These are phyloP conservation scores for Oryza nivara DNA, from an alignment of 176 grass and related monocot genomes.

Conservation along the genomic window DNA sequence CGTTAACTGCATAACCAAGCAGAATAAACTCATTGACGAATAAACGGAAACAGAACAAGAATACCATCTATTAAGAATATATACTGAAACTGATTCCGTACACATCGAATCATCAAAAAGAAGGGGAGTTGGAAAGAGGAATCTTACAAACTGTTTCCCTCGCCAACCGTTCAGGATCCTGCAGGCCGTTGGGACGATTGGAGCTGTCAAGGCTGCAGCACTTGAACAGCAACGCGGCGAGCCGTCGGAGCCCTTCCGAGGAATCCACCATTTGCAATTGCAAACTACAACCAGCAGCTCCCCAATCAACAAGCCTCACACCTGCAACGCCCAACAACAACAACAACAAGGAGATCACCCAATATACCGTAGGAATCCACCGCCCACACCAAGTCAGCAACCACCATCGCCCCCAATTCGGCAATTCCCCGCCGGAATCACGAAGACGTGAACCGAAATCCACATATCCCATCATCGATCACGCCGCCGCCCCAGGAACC, in stretches of 20 bases:
- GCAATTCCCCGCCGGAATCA: neutral
- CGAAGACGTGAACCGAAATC: neutral
- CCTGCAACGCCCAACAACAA: slow-evolving; percentile 34
- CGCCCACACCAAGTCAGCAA: neutral
- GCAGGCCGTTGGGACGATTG: slow-evolving; percentile 60
- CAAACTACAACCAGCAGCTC: slow-evolving; percentile 14
- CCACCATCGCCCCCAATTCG: neutral
- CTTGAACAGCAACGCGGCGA: slow-evolving; percentile 53
- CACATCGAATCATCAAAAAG: neutral
- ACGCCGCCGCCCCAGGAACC: neutral
- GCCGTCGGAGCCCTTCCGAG: slow-evolving; percentile 51
- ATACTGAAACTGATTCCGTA: slow-evolving; percentile 1
- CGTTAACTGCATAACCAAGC: slow-evolving; percentile 57
- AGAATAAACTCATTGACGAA: neutral
- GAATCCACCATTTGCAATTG: slow-evolving; percentile 69
- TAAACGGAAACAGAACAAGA: neutral
- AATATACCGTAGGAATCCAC: neutral
- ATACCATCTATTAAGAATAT: slow-evolving; percentile 4
- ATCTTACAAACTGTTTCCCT: slow-evolving; percentile 90
- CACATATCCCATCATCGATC: neutral
- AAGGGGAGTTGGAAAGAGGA: neutral
- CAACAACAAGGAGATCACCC: slow-evolving; percentile 6
- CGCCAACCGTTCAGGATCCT: slow-evolving; percentile 67
- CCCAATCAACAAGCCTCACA: slow-evolving; percentile 39
- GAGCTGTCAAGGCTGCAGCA: slow-evolving; percentile 76